Evolutionary conservation across 108 stramenopile genomes (phyloP), one percentile per base, ranked within the genome.

Genomic region (Pseudonitzschia delicatissima): DNA sequence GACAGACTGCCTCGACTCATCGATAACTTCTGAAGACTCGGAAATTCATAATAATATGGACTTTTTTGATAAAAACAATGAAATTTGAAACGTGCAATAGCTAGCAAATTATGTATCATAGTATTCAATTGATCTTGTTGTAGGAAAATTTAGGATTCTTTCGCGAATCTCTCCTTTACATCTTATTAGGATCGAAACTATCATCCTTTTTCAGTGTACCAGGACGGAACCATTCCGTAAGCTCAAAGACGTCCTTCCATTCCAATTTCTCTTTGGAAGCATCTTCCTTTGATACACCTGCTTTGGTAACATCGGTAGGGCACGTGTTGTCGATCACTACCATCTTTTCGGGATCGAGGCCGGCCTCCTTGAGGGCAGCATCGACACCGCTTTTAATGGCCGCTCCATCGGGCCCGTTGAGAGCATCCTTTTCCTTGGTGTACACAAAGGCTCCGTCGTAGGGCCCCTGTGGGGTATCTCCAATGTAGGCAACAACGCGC

Each of bases 371-470:
- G 21, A 51, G 50, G 25, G 21, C 50, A 49, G 20, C 50, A 25
- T 51, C 27, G 50, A 51, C 50, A 23, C 21, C 50, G 1, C 25
- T 28, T 23, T 11, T n/a, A 23, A 51, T 51, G 27, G 50, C 27
- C 7, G 50, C 21, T 7, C 50, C 50, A 23, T 51, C 50, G 4
- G 50, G 50, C 25, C 50, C 50, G 27, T n/a, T 28, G 12, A 51
- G 27, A 12, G 50, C 23, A 23, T 51, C 50, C 12, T 23, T 18
- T 3, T 95, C 90, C 71, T 88, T 90, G 27, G 92, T 79, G 60
- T 93, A 95, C 13, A 97, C 91, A 63, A 97, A 97, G 34, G 93
- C 84, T 6, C 97, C 97, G 65, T 97, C 93, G 66, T 97, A 97
- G 76, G 90, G 94, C 6, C 97, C 97, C 71, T 97, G 97, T 45